phyloP scores from a whole-genome alignment of 257 asterid species.

The Ophiorrhiza pumila region DNA sequence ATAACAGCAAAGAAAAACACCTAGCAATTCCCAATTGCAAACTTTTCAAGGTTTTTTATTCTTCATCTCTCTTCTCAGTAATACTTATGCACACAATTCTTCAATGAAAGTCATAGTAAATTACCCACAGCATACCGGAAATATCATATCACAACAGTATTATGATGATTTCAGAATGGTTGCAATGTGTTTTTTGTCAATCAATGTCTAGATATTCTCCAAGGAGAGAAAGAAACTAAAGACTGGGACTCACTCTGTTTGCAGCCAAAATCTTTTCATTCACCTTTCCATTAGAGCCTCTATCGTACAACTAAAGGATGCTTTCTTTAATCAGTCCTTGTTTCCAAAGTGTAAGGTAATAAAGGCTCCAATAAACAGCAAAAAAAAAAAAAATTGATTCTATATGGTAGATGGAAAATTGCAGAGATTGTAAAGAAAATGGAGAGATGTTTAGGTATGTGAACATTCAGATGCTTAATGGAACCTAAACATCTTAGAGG shows the following conservation, averaged over 20 bases:
- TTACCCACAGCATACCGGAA: too few relatives aligned
- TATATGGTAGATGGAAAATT: not conserved
- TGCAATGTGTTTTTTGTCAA: too few relatives aligned
- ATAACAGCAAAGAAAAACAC: not conserved
- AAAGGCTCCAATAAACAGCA: not conserved
- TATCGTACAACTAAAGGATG: not conserved
- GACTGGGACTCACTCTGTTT: too few relatives aligned
- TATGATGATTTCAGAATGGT: too few relatives aligned
- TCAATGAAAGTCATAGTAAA: too few relatives aligned
- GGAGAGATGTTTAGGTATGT: not conserved
- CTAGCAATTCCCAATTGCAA: not conserved
- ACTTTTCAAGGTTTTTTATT: not conserved
- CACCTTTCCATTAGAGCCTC: not conserved
- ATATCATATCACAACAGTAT: too few relatives aligned
- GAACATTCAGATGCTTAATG: not conserved
- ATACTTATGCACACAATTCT: too few relatives aligned
- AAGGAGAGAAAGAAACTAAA: not conserved
- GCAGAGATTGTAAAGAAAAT: not conserved
- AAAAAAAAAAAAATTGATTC: not conserved
- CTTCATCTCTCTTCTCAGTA: too few relatives aligned
- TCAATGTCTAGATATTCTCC: too few relatives aligned
- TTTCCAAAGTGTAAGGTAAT: not conserved
- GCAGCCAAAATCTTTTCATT: not conserved
- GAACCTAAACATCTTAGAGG: not conserved
- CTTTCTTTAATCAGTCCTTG: not conserved